These are phyloP conservation scores for Fraxinus albicans DNA, from an alignment of 305 asterid genomes.

Conservation along the genomic window DNA sequence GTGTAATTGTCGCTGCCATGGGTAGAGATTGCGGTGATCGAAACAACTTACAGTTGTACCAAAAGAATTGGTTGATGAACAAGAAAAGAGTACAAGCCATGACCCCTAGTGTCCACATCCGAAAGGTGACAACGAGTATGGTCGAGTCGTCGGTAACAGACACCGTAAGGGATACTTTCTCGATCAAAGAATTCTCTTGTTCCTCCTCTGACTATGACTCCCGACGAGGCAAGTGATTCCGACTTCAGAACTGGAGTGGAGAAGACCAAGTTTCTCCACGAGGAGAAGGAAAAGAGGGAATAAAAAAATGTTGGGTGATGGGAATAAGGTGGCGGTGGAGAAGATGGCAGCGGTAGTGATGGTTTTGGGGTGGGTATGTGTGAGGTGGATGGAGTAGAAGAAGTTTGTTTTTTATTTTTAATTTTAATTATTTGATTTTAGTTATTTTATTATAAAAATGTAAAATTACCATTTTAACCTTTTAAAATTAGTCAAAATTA, in stretches of 20 bases:
- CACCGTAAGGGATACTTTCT: slow-evolving; percentile 83
- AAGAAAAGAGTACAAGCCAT: slow-evolving; percentile 74
- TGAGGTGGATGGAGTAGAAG: too few relatives aligned
- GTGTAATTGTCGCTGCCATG: slow-evolving; percentile 57
- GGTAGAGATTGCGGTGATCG: slow-evolving; percentile 78
- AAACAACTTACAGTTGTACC: slow-evolving; percentile 86
- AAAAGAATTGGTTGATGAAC: slow-evolving; percentile 92
- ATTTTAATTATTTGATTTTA: too few relatives aligned
- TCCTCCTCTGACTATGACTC: background rate
- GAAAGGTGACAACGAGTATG: slow-evolving; percentile 74
- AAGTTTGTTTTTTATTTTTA: too few relatives aligned
- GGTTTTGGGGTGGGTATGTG: too few relatives aligned
- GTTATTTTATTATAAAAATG: too few relatives aligned
- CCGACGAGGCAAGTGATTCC: background rate
- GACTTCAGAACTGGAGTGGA: slow-evolving; percentile 41
- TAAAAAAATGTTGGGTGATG: too few relatives aligned
- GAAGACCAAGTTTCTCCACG: too few relatives aligned
- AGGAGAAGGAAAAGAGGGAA: too few relatives aligned
- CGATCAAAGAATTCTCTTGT: slow-evolving; percentile 66
- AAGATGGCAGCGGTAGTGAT: too few relatives aligned
- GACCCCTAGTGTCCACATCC: slow-evolving; percentile 73
- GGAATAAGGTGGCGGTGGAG: too few relatives aligned
- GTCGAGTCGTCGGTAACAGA: slow-evolving; percentile 63
- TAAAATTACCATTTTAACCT: too few relatives aligned
- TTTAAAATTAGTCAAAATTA: too few relatives aligned